A percentile compares a stretch with the other conserved stretches of the same genome.
Conservation (phyloP, 257 asterid genomes). For the Nicotiana noctiflora region DNA sequence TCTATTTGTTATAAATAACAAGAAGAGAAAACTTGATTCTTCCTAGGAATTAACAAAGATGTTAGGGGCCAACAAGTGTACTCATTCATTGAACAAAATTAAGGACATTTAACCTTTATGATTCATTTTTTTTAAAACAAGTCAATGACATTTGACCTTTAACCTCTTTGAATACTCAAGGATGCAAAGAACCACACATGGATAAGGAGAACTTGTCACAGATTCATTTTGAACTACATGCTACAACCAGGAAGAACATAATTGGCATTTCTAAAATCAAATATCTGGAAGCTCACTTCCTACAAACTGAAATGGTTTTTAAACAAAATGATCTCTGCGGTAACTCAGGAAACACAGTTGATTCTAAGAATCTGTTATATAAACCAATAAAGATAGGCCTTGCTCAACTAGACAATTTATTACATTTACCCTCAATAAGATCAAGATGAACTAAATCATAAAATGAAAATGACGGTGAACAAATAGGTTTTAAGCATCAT, state of each 20-base stretch:
- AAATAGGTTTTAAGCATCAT: neutral
- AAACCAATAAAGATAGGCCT: neutral
- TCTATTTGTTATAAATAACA: conserved; percentile 19
- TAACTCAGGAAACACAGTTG: neutral
- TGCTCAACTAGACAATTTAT: neutral
- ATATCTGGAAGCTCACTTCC: neutral
- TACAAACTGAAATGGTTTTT: neutral
- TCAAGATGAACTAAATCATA: neutral
- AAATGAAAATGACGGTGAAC: neutral
- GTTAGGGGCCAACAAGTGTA: neutral
- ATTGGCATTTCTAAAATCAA: neutral
- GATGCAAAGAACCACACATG: neutral
- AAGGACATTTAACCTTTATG: neutral
- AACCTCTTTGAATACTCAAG: neutral
- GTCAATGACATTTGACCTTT: neutral
- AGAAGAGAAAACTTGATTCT: conserved; percentile 1
- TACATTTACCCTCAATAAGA: neutral
- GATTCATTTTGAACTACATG: neutral
- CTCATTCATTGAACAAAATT: neutral
- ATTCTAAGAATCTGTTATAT: neutral
- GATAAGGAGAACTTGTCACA: neutral
- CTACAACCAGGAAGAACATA: neutral
- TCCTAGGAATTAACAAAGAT: neutral
- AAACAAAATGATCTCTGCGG: neutral
- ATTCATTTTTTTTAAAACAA: neutral